Evolutionary conservation across 2,329 filamentous ascomycete species (phyloP).

Genomic region (Grosmannia penicillata): DNA sequence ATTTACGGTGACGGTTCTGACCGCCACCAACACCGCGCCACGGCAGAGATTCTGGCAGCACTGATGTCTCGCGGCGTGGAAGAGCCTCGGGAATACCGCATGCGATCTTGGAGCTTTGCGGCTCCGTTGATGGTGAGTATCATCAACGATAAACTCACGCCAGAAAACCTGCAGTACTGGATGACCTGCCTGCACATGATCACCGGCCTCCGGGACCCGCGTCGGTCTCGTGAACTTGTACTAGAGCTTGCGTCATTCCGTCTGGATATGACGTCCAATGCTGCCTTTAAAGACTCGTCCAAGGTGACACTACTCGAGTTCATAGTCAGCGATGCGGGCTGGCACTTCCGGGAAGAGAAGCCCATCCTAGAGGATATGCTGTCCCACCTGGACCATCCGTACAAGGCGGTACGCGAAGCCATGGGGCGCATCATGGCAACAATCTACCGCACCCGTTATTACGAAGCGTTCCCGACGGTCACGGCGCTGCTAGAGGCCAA

Average conservation of each 20-base stretch:
- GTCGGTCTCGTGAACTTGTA: conserved; percentile 73
- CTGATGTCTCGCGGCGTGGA: conserved; percentile 71
- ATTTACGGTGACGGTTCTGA: conserved; percentile 89
- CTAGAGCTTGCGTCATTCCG: conserved; percentile 73
- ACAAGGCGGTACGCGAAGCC: conserved; percentile 90
- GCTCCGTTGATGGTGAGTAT: conserved; percentile 78
- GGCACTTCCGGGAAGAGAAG: conserved; percentile 88
- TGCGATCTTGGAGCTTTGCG: conserved; percentile 73
- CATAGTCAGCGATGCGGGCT: conserved; percentile 73
- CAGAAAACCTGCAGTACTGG: conserved; percentile 92
- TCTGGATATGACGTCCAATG: conserved; percentile 87
- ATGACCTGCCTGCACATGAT: conserved; percentile 83
- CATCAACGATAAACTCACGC: conserved; percentile 82
- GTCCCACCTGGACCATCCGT: conserved; percentile 85
- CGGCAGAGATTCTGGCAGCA: conserved; percentile 81
- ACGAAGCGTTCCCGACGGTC: conserved; percentile 83
- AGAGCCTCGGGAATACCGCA: conserved; percentile 56
- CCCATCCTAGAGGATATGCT: conserved; percentile 85
- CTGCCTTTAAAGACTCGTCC: conserved; percentile 96
- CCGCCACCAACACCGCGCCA: conserved; percentile 94
- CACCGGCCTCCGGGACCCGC: conserved; percentile 76
- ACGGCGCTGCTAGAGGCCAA: conserved; percentile 61
- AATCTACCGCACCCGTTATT: conserved; percentile 82
- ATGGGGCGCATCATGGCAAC: conserved; percentile 81
- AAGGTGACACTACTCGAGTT: conserved; percentile 88